Evolutionary conservation across 192 early-diverging fungal species (phyloP), one percentile per base, ranked within the genome.

Genomic region (Podochytrium sp.): DNA sequence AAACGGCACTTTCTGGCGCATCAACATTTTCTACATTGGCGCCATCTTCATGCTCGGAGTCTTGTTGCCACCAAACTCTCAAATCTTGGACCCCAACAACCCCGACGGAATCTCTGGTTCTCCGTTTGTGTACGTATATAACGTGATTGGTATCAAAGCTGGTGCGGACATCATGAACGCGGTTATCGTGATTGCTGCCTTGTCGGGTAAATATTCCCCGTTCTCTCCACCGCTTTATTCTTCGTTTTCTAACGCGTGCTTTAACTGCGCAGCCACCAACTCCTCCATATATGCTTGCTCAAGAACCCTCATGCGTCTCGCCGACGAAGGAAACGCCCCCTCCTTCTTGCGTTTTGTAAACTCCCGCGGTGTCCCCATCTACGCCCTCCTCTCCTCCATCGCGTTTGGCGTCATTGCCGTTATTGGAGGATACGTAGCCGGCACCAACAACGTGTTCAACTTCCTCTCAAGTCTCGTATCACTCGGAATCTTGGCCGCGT

Each of bases 211-310:
- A n/a, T n/a, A n/a, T n/a, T n/a, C n/a, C n/a, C n/a, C n/a, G n/a
- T n/a, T n/a, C n/a, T n/a, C n/a, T n/a, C n/a, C n/a, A n/a, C n/a
- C n/a, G n/a, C n/a, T n/a, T n/a, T n/a, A n/a, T n/a, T n/a, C n/a
- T n/a, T n/a, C n/a, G n/a, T n/a, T n/a, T n/a, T n/a, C n/a, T n/a
- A n/a, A n/a, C n/a, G n/a, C n/a, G n/a, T n/a, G n/a, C n/a, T n/a
- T n/a, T n/a, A n/a, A n/a, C n/a, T n/a, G n/a, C n/a, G n/a, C 90
- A 0, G 91, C 92, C n/a, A 85, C 86, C 53, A 94, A 93, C 81
- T 92, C 91, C 32, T 85, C 88, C 20, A 73, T 94, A 32, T 94
- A 92, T 78, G 90, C 90, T 2, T 90, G 86, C 10, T 89, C 88
- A 20, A 74, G 92, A 33, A 90, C 89, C 14, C 56, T 94, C 12